Evolutionary conservation across 106 monocot species (phyloP).

Genomic region (Allium fistulosum): DNA sequence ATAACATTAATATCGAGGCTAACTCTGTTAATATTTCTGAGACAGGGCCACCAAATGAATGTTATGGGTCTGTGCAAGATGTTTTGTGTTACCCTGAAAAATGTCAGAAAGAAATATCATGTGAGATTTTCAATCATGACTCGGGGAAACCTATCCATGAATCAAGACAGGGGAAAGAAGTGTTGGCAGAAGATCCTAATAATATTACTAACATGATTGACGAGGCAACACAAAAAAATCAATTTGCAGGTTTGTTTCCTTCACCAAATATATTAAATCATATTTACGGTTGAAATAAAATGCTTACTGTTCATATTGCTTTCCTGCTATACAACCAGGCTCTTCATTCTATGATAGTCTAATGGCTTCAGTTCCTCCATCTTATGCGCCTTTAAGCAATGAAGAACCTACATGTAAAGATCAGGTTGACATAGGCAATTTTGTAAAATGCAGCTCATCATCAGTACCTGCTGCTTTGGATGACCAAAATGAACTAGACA

Average conservation of each 20-base stretch:
- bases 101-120: background rate
- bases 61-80: conserved; percentile 14
- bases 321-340: conserved; percentile 23
- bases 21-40: conserved; percentile 17
- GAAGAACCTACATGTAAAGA: conserved; percentile 7
- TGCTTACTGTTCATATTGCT: conserved; percentile 14
- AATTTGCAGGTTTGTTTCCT: conserved; percentile 5
- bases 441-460: background rate
- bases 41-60: conserved; percentile 7
- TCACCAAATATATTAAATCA: conserved; percentile 3
- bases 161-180: background rate
- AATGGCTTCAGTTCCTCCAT: conserved; percentile 22
- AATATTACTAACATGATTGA: conserved; percentile 1
- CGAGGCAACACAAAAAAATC: background rate
- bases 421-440: conserved; percentile 7
- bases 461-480: conserved; percentile 2
- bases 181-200: conserved; percentile 7
- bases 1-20: conserved; percentile 9
- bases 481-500: background rate
- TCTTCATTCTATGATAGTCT: conserved; percentile 23
- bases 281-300: conserved; percentile 12
- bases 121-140: conserved; percentile 12
- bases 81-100: conserved; percentile 7
- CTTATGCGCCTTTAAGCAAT: conserved; percentile 22
- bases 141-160: conserved; percentile 6